phyloP scores from a whole-genome alignment of 352 stramenopile genomes.

The Phytopythium cucurbitacearum region DNA sequence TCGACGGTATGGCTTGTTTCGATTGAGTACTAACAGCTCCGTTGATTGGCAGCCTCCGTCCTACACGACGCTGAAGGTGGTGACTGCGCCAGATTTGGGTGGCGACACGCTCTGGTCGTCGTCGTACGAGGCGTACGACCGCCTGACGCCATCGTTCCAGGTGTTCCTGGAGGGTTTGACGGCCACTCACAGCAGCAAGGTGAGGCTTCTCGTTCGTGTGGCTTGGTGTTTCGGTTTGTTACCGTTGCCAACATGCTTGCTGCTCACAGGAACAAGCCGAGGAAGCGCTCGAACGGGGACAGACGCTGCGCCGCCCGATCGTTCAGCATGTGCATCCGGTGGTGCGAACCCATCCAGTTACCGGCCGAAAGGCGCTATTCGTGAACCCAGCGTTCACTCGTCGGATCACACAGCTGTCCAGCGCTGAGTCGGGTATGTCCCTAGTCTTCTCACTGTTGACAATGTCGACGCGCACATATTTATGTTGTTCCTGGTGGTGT shows the following conservation, averaged over 20 bases:
- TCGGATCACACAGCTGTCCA: slow-evolving; percentile 22
- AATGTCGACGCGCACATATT: too few species aligned
- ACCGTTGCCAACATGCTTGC: too few species aligned
- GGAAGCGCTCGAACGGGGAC: slow-evolving; percentile 6
- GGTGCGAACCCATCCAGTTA: slow-evolving; percentile 25
- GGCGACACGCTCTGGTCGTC: slow-evolving; percentile 44
- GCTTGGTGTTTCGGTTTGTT: too few species aligned
- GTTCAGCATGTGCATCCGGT: slow-evolving; percentile 21
- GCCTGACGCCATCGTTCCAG: slow-evolving; percentile 15
- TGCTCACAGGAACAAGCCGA: slow-evolving; percentile 12
- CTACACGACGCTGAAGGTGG: slow-evolving; percentile 26
- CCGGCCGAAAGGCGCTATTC: slow-evolving; percentile 25
- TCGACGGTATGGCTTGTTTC: background rate
- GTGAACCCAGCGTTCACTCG: slow-evolving; percentile 26
- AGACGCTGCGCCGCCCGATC: slow-evolving; percentile 11
- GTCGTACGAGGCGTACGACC: slow-evolving; percentile 30
- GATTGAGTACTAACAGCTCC: background rate
- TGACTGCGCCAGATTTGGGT: slow-evolving; percentile 21
- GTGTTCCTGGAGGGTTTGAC: slow-evolving; percentile 16
- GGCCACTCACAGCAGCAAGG: slow-evolving; percentile 13
- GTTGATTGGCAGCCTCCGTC: slow-evolving; percentile 12
- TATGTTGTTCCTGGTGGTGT: background rate
- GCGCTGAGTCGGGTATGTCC: slow-evolving; percentile 18
- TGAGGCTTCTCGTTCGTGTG: background rate
- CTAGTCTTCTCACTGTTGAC: background rate